These are phyloP conservation scores for Cichorium intybus DNA, from an alignment of 140 eudicot genomes.

Conservation along the genomic window DNA sequence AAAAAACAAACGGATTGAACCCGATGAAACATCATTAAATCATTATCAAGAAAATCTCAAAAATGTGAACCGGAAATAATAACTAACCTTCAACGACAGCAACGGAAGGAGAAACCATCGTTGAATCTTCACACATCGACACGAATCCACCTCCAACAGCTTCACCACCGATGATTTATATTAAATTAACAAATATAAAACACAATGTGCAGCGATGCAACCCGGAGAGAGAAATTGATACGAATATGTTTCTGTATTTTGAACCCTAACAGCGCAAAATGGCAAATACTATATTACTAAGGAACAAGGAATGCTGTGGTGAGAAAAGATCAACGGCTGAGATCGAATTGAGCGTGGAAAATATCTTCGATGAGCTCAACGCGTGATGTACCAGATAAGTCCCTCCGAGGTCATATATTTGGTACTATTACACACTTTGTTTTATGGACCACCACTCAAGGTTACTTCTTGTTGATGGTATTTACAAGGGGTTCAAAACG, in stretches of 20 bases:
- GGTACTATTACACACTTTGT: not conserved
- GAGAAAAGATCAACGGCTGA: slow-evolving; percentile 23
- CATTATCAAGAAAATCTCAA: not conserved
- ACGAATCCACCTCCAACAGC: not conserved
- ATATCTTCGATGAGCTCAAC: slow-evolving; percentile 20
- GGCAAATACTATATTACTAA: slow-evolving; percentile 7
- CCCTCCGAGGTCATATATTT: not conserved
- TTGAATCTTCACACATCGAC: slow-evolving; percentile 38
- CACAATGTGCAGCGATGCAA: slow-evolving; percentile 26
- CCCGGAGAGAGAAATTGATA: slow-evolving; percentile 29
- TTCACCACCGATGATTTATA: not conserved
- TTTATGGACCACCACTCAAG: not conserved
- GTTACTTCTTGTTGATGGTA: too few relatives aligned
- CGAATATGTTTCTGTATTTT: slow-evolving; percentile 24
- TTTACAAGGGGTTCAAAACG: too few relatives aligned
- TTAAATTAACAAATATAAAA: not conserved
- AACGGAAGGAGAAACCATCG: slow-evolving; percentile 23
- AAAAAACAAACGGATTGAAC: not conserved
- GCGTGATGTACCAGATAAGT: slow-evolving; percentile 17
- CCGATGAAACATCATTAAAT: not conserved
- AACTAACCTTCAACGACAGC: slow-evolving; percentile 32
- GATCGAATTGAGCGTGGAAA: slow-evolving; percentile 13
- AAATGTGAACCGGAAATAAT: slow-evolving; percentile 1
- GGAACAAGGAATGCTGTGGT: not conserved
- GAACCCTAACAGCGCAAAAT: slow-evolving; percentile 32